Evolutionary conservation across 331 rosid species (phyloP).

Genomic region (Rhamnella rubrinervis): DNA sequence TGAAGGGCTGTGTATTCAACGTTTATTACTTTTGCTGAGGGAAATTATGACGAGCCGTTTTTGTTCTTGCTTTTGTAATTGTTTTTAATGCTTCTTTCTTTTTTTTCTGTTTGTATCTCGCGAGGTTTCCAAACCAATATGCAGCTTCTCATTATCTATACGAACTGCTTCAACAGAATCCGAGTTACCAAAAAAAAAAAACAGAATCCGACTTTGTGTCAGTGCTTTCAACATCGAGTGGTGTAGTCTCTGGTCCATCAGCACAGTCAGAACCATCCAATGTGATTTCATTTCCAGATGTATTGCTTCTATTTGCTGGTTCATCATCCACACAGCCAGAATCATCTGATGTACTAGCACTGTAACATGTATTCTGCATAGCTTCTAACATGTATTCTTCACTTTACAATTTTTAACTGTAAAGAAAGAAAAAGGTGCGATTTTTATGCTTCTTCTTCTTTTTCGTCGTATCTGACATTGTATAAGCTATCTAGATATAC

Average conservation of each 20-base stretch:
- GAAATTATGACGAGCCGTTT: too few relatives aligned
- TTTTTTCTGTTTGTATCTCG: slow-evolving; percentile 32
- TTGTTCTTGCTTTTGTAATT: too few relatives aligned
- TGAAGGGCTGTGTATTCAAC: too few relatives aligned
- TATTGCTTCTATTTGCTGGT: slow-evolving; percentile 19
- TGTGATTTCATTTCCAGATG: slow-evolving; percentile 26
- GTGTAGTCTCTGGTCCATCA: slow-evolving; percentile 30
- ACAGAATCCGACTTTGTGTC: too few relatives aligned
- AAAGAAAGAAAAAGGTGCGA: too few relatives aligned
- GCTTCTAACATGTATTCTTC: slow-evolving; percentile 31
- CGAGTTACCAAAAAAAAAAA: too few relatives aligned
- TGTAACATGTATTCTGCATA: slow-evolving; percentile 10
- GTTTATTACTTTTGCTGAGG: too few relatives aligned
- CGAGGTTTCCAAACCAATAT: slow-evolving; percentile 30
- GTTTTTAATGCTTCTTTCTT: too few relatives aligned
- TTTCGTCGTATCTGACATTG: too few relatives aligned
- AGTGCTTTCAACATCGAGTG: slow-evolving; percentile 15
- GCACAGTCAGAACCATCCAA: slow-evolving; percentile 25
- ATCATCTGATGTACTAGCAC: slow-evolving; percentile 18
- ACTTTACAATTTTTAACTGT: neutral
- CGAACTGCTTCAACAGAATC: slow-evolving; percentile 4
- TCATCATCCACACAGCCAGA: slow-evolving; percentile 22
- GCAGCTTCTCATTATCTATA: slow-evolving; percentile 17
- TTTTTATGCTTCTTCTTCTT: too few relatives aligned
- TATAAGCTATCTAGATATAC: too few relatives aligned